phyloP scores from a whole-genome alignment of 78 protist genomes.

The Trichosphaerium sp. region DNA sequence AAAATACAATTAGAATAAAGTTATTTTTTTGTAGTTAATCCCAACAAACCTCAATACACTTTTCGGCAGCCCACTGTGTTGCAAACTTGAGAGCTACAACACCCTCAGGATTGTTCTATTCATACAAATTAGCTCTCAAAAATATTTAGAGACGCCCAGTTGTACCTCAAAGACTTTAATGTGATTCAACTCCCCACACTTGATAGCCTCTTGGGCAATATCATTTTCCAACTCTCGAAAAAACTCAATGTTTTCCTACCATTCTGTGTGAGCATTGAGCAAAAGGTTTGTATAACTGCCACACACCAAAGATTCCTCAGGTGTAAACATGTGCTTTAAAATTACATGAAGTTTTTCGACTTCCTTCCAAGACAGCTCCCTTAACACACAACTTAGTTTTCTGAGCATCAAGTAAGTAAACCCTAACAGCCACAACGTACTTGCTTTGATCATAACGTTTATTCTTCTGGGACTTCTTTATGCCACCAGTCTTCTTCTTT shows the following conservation, averaged over 20 bases:
- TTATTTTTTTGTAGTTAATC: not conserved
- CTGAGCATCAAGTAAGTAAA: not conserved
- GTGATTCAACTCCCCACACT: conserved; percentile 33
- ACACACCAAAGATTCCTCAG: not conserved
- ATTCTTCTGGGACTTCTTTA: not conserved
- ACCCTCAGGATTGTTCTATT: conserved; percentile 54
- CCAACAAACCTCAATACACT: conserved; percentile 45
- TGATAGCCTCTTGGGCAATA: conserved; percentile 21
- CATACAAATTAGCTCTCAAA: no score
- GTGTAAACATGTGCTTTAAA: conserved; percentile 2
- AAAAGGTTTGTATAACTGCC: conserved; percentile 15
- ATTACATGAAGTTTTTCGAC: not conserved
- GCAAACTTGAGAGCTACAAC: conserved; percentile 30
- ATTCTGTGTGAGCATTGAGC: conserved; percentile 8
- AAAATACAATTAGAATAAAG: not conserved
- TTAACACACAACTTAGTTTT: not conserved
- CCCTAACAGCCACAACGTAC: not conserved
- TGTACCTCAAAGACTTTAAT: conserved; percentile 24
- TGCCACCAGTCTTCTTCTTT: not conserved
- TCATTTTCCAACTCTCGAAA: conserved; percentile 32
- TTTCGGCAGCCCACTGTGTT: conserved; percentile 25
- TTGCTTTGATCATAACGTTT: not conserved
- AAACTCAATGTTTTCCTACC: conserved; percentile 21
- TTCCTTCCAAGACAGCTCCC: not conserved
- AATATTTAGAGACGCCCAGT: no score